phyloP scores from a whole-genome alignment of 306 rosid species.

The Coriaria nepalensis region DNA sequence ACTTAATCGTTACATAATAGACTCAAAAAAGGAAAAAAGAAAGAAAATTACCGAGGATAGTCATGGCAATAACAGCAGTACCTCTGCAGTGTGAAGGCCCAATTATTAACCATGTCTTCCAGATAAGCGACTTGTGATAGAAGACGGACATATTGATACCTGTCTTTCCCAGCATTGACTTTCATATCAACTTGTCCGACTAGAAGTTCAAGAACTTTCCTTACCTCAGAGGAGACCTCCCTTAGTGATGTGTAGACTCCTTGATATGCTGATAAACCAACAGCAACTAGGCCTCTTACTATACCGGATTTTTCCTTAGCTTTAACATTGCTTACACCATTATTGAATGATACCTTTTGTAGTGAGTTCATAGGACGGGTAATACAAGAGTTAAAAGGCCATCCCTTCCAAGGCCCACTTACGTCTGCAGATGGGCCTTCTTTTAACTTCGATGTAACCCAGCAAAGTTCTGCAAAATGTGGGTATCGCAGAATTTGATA shows the following conservation, averaged over 20 bases:
- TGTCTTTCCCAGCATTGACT: constrained; percentile 69
- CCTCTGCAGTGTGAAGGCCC: constrained; percentile 78
- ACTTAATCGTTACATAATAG: constrained; percentile 18
- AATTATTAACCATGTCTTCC: constrained; percentile 83
- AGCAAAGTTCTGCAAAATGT: constrained; percentile 92
- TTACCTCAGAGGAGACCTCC: constrained; percentile 64
- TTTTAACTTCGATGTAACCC: constrained; percentile 86
- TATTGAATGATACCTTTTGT: constrained; percentile 33
- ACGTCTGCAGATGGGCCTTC: constrained; percentile 81
- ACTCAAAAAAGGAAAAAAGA: not conserved
- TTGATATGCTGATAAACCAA: constrained; percentile 81
- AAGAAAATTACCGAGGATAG: constrained; percentile 5
- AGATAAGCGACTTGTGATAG: constrained; percentile 88
- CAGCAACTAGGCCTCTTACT: constrained; percentile 77
- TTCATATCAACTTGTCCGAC: constrained; percentile 45
- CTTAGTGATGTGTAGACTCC: constrained; percentile 68
- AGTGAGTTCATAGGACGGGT: constrained; percentile 41
- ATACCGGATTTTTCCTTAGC: constrained; percentile 50
- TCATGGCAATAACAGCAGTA: constrained; percentile 22
- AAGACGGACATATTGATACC: constrained; percentile 62
- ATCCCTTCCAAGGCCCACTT: constrained; percentile 94
- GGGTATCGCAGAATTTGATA: constrained; percentile 83
- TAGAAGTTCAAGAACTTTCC: constrained; percentile 72
- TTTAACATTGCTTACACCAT: constrained; percentile 33
- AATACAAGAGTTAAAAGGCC: constrained; percentile 96